A percentile compares a stretch with the other conserved stretches of the same genome.
Conservation (phyloP, 1,284 basidiomycete species). For the Trichosporon faecale region DNA sequence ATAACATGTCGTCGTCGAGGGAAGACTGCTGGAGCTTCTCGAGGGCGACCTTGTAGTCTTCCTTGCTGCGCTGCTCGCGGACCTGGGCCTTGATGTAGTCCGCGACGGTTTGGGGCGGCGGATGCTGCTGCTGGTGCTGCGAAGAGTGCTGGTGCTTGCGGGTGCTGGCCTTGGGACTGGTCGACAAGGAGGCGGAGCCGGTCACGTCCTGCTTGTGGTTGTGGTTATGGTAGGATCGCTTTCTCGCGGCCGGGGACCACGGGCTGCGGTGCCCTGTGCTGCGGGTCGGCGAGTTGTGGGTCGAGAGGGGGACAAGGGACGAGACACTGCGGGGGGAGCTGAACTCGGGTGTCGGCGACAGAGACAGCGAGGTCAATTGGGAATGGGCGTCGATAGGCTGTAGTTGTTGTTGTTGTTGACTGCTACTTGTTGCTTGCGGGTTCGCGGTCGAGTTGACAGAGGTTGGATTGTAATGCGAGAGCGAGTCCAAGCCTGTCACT, state of each 20-base stretch:
- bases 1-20: slow-evolving; percentile 45
- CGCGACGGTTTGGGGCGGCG: not conserved
- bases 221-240: not conserved
- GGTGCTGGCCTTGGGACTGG: not conserved
- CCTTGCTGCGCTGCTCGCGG: not conserved
- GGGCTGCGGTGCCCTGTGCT: not conserved
- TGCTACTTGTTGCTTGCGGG: not conserved
- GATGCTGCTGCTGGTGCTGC: not conserved
- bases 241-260: not conserved
- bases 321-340: slow-evolving; percentile 1
- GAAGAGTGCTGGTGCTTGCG: not conserved
- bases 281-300: not conserved
- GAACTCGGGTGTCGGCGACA: not conserved
- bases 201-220: slow-evolving; percentile 6
- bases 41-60: slow-evolving; percentile 32
- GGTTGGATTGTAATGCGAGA: not conserved
- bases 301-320: slow-evolving; percentile 6
- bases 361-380: not conserved
- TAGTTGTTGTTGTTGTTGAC: not conserved
- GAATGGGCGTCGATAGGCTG: not conserved
- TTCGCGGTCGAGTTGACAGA: not conserved
- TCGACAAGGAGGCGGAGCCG: not conserved
- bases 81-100: not conserved
- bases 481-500: not conserved
- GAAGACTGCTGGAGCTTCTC: slow-evolving; percentile 32